Conservation (phyloP, 129 eudicot species). For the Gnaphalium uliginosum region DNA sequence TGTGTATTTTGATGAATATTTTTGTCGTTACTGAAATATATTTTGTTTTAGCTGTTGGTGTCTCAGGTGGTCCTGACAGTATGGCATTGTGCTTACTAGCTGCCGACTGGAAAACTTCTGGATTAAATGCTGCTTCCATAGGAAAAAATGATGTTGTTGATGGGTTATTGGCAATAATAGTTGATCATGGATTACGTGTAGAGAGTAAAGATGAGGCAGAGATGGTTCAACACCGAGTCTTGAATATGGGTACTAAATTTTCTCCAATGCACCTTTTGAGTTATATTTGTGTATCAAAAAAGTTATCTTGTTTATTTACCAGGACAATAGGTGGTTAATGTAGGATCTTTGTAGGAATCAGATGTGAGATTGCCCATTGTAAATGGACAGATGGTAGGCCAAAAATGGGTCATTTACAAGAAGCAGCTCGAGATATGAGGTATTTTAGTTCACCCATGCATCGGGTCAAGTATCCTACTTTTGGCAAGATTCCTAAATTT, state of each 20-base stretch:
- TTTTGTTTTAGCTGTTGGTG: conserved; percentile 74
- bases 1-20: conserved; percentile 8
- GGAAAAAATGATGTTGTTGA: conserved; percentile 46
- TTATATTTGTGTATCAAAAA: background rate
- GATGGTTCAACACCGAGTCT: conserved; percentile 51
- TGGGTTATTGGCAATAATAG: conserved; percentile 77
- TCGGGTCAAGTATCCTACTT: background rate
- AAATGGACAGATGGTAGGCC: conserved; percentile 82
- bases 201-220: conserved; percentile 85
- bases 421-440: conserved; percentile 86
- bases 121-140: conserved; percentile 22
- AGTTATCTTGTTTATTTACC: conserved; percentile 6
- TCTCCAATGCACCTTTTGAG: background rate
- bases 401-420: conserved; percentile 83
- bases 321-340: conserved; percentile 42
- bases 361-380: conserved; percentile 70
- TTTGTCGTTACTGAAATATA: background rate
- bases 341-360: conserved; percentile 67
- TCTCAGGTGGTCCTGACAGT: conserved; percentile 96
- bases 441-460: conserved; percentile 15
- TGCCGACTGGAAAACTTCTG: conserved; percentile 60
- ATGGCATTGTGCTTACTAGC: conserved; percentile 84
- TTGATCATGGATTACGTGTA: conserved; percentile 83
- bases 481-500: background rate
- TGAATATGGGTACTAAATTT: conserved; percentile 59